Evolutionary conservation across 75 land plant genomes (phyloP).

Genomic region (Pinus tabuliformis): DNA sequence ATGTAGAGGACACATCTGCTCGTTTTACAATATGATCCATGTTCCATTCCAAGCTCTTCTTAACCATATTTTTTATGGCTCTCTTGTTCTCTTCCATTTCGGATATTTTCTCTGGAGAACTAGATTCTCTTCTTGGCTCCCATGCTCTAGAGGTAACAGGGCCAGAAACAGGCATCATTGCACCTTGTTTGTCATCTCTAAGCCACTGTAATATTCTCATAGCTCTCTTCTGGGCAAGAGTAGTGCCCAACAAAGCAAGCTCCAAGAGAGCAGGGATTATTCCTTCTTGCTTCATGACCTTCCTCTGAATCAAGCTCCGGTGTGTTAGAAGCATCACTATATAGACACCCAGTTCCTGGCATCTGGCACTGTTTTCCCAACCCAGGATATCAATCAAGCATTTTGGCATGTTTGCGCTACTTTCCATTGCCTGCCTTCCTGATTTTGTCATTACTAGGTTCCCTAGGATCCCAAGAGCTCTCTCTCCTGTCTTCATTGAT

Average conservation of each 20-base stretch:
- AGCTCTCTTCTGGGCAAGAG: conserved; percentile 80
- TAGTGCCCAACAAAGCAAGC: conserved; percentile 64
- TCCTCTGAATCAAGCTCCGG: conserved; percentile 41
- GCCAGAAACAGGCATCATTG: conserved; percentile 45
- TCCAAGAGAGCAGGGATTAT: conserved; percentile 71
- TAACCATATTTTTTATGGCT: conserved; percentile 67
- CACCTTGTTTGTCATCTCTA: conserved; percentile 37
- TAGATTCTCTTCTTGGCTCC: conserved; percentile 1
- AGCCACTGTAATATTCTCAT: conserved; percentile 67
- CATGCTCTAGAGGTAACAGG: conserved; percentile 26
- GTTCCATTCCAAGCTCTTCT: conserved; percentile 75
- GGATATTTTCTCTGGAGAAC: conserved; percentile 22
- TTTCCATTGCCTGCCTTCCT: conserved; percentile 53
- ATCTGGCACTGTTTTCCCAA: conserved; percentile 53
- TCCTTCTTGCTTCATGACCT: conserved; percentile 59
- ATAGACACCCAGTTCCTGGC: conserved; percentile 76
- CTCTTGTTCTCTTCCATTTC: conserved; percentile 38
- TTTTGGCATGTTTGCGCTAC: conserved; percentile 30
- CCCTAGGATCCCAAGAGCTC: conserved; percentile 58
- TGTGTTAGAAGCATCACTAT: conserved; percentile 82
- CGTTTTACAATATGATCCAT: conserved; percentile 71
- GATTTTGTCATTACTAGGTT: conserved; percentile 45
- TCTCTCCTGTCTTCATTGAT: conserved; percentile 30
- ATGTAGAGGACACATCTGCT: conserved; percentile 24
- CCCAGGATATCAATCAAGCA: conserved; percentile 48